A percentile compares a stretch with the other conserved stretches of the same genome.
Evolutionary conservation across 306 rosid species (phyloP).

Genomic region (Vicia faba): DNA sequence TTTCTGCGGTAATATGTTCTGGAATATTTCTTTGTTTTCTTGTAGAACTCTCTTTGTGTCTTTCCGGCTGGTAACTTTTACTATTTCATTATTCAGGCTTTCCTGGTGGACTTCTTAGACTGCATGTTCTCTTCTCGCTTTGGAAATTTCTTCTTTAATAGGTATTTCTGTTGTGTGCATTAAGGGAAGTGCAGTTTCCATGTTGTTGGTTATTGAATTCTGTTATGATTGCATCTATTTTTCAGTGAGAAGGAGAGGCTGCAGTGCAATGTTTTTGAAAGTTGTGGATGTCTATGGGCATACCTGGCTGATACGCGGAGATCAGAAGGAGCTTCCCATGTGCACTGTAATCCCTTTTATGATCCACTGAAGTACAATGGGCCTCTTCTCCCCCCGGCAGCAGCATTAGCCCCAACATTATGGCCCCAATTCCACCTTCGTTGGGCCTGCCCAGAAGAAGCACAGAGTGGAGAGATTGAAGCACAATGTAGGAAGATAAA

Average conservation of each 20-base stretch:
- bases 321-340: slow-evolving; percentile 69
- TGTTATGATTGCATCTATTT: slow-evolving; percentile 39
- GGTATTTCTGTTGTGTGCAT: slow-evolving; percentile 53
- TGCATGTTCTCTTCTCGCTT: slow-evolving; percentile 85
- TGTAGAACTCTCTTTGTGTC: slow-evolving; percentile 23
- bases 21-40: slow-evolving; percentile 33
- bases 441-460: slow-evolving; percentile 92
- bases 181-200: slow-evolving; percentile 1
- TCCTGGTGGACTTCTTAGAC: slow-evolving; percentile 91
- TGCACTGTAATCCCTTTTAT: slow-evolving; percentile 78
- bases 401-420: slow-evolving; percentile 89
- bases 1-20: slow-evolving; percentile 74
- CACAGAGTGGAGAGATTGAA: slow-evolving; percentile 77
- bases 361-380: slow-evolving; percentile 62
- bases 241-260: slow-evolving; percentile 90
- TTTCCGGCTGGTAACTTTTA: slow-evolving; percentile 22
- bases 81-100: slow-evolving; percentile 58
- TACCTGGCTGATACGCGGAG: slow-evolving; percentile 77
- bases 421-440: slow-evolving; percentile 98
- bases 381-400: slow-evolving; percentile 86
- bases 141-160: slow-evolving; percentile 94
- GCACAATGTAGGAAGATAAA: slow-evolving; percentile 66
- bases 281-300: slow-evolving; percentile 92
- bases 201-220: slow-evolving; percentile 14
- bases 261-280: slow-evolving; percentile 66